A percentile compares a stretch with the other conserved stretches of the same genome.
phyloP scores from a whole-genome alignment of 2,329 filamentous ascomycete species.

The Hypomyces rosellus region DNA sequence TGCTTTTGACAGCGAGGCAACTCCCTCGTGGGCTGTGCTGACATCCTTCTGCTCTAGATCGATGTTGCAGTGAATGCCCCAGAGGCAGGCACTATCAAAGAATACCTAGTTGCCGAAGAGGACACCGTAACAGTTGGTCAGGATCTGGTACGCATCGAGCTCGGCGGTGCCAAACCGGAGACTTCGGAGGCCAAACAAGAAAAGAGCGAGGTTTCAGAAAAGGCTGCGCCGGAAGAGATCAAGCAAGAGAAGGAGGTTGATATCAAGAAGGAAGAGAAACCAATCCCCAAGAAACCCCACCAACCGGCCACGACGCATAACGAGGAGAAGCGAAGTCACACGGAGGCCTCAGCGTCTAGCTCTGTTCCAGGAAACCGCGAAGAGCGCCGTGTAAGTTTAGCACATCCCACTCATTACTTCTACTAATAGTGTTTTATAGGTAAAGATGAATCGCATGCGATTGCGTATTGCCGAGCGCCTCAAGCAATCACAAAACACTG shows the following conservation, averaged over 20 bases:
- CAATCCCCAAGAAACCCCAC: constrained; percentile 17
- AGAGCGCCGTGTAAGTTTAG: constrained; percentile 69
- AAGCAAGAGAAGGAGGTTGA: constrained; percentile 20
- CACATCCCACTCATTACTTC: neutral
- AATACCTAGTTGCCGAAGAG: constrained; percentile 86
- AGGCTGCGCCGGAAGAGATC: constrained; percentile 27
- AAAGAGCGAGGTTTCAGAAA: neutral
- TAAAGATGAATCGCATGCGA: constrained; percentile 99
- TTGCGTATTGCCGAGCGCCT: constrained; percentile 93
- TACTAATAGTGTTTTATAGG: constrained; percentile 43
- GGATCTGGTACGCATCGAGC: constrained; percentile 78
- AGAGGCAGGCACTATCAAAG: constrained; percentile 82
- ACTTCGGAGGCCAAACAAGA: constrained; percentile 17
- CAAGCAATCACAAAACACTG: constrained; percentile 98
- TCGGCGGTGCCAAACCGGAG: constrained; percentile 42
- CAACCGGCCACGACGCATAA: constrained; percentile 8
- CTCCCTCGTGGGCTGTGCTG: constrained; percentile 1
- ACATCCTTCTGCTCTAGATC: constrained; percentile 51
- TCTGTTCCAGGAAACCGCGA: constrained; percentile 62
- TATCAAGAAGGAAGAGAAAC: constrained; percentile 13
- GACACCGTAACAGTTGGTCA: constrained; percentile 94
- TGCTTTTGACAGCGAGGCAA: constrained; percentile 12
- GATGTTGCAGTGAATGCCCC: constrained; percentile 95
- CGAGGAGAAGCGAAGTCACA: constrained; percentile 19
- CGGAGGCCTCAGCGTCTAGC: constrained; percentile 12